phyloP scores from a whole-genome alignment of 495 filamentous ascomycete species.

The Oidiodendron maius region DNA sequence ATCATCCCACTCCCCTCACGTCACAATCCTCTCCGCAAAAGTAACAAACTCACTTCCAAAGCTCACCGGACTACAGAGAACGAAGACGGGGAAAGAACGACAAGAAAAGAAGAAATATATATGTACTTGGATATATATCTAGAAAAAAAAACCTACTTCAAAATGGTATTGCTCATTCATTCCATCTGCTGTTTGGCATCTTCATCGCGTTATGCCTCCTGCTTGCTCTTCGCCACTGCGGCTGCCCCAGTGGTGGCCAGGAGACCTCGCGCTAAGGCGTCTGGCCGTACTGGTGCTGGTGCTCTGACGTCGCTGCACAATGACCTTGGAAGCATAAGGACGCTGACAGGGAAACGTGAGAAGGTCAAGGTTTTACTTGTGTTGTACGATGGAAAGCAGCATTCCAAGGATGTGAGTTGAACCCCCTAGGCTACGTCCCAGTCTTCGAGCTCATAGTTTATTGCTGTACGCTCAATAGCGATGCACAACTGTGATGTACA shows the following conservation, averaged over 20 bases:
- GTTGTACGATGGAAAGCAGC: slow-evolving; percentile 44
- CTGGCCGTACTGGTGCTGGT: no score
- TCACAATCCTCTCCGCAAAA: no score
- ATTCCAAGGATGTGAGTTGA: slow-evolving; percentile 22
- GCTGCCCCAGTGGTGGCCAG: slow-evolving; percentile 2
- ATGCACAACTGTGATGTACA: no score
- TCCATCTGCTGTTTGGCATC: slow-evolving; percentile 29
- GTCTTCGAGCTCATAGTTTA: slow-evolving; percentile 2
- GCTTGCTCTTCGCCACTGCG: slow-evolving; percentile 4
- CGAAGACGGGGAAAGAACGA: no score
- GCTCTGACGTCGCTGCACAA: slow-evolving; percentile 21
- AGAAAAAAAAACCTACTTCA: no score
- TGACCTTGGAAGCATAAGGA: slow-evolving; percentile 21
- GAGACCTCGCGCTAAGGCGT: slow-evolving; percentile 20
- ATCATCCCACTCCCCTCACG: no score
- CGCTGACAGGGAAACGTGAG: slow-evolving; percentile 25
- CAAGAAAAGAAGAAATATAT: no score
- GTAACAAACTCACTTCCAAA: no score
- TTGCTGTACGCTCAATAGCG: no score
- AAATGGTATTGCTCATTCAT: slow-evolving; percentile 47
- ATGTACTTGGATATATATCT: no score
- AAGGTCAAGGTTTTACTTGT: slow-evolving; percentile 46
- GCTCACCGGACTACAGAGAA: no score
- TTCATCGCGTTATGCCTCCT: neutral
- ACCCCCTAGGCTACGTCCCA: neutral